Conservation (phyloP, 768 basidiomycete species). For the Pisolithus sp. region DNA sequence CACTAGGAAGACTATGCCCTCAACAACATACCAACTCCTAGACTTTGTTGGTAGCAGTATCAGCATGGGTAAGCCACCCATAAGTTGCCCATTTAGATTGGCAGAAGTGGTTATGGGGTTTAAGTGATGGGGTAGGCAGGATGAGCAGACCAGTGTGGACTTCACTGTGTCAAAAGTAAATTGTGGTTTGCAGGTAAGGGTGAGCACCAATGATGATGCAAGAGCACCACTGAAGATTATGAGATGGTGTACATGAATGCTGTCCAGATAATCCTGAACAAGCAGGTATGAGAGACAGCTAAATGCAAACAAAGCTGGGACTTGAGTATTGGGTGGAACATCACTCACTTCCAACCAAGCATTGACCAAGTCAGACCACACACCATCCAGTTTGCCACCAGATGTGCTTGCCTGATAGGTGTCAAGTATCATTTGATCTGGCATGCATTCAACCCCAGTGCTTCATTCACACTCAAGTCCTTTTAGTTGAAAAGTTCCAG, state of each 20-base stretch:
- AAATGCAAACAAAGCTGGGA: conserved; percentile 16
- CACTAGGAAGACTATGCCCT: neutral
- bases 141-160: conserved; percentile 43
- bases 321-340: conserved; percentile 13
- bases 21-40: conserved; percentile 21
- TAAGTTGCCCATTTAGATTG: too few species aligned
- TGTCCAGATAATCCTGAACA: conserved; percentile 33
- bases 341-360: conserved; percentile 37
- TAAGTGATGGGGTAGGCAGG: conserved; percentile 50
- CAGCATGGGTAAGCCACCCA: conserved; percentile 13
- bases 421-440: conserved; percentile 77
- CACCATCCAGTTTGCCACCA: conserved; percentile 68
- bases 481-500: conserved; percentile 80
- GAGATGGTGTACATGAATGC: conserved; percentile 45
- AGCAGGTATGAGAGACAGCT: conserved; percentile 31
- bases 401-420: conserved; percentile 44
- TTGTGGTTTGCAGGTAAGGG: conserved; percentile 33
- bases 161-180: conserved; percentile 23
- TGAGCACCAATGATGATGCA: conserved; percentile 39
- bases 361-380: conserved; percentile 47
- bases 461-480: conserved; percentile 15
- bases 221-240: conserved; percentile 45
- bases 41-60: conserved; percentile 66
- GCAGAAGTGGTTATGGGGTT: too few species aligned
- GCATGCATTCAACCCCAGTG: neutral